phyloP scores from a whole-genome alignment of 2,329 filamentous ascomycete species.

The Parasarocladium wereldwijsianum region DNA sequence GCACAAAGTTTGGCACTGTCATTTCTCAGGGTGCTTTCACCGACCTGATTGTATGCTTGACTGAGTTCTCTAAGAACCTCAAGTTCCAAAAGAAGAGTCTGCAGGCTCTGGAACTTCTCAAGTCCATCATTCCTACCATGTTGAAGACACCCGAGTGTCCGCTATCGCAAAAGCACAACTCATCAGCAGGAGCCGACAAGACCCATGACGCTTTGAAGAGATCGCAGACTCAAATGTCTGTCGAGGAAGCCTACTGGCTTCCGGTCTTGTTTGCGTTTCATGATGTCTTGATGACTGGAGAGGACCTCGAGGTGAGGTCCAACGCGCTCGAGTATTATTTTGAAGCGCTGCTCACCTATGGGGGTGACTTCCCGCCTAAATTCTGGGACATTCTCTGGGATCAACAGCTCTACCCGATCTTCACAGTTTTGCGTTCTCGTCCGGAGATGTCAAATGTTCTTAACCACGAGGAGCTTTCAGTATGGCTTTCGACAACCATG shows the following conservation, averaged over 20 bases:
- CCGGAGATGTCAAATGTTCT: conserved; percentile 92
- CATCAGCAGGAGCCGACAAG: conserved; percentile 25
- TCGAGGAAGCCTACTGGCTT: conserved; percentile 98
- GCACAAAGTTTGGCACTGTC: conserved; percentile 85
- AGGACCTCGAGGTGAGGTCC: conserved; percentile 89
- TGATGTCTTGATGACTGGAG: conserved; percentile 96
- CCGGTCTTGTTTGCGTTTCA: conserved; percentile 97
- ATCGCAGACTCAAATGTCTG: conserved; percentile 64
- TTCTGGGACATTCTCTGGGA: conserved; percentile 99
- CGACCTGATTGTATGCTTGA: conserved; percentile 89
- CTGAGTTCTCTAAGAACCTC: conserved; percentile 97
- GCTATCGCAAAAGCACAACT: conserved; percentile 48
- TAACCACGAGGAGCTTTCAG: conserved; percentile 91
- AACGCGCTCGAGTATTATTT: conserved; percentile 93
- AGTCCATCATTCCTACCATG: conserved; percentile 89
- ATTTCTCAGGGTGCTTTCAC: conserved; percentile 95
- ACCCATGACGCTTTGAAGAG: conserved; percentile 27
- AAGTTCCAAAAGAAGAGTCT: conserved; percentile 98
- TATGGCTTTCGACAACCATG: conserved; percentile 98
- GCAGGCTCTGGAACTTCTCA: conserved; percentile 87
- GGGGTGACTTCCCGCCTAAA: conserved; percentile 77
- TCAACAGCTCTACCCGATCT: conserved; percentile 93
- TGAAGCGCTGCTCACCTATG: conserved; percentile 78
- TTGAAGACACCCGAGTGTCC: conserved; percentile 91
- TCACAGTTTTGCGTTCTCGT: conserved; percentile 91